These are phyloP conservation scores for Sclerotinia nivalis DNA, from an alignment of 2,329 filamentous ascomycete species.

Conservation along the genomic window DNA sequence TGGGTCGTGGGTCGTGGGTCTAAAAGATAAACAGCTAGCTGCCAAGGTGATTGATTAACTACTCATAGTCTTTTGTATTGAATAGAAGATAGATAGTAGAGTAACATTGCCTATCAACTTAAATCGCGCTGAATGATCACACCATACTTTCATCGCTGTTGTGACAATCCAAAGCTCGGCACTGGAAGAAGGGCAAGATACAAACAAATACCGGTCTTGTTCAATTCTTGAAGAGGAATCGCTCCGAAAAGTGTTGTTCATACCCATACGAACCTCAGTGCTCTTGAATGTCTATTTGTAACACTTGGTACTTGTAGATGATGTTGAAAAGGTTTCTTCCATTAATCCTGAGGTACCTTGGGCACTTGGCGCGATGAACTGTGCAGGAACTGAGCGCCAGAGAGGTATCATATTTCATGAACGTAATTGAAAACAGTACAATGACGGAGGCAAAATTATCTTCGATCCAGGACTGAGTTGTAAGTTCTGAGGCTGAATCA, in stretches of 20 bases:
- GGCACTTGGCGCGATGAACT: not conserved
- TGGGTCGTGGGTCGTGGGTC: constrained; percentile 3
- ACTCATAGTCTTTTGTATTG: not conserved
- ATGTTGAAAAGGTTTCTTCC: not conserved
- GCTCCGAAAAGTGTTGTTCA: not conserved
- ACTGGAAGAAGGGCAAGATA: not conserved
- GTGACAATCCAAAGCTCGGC: not conserved
- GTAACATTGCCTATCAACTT: not conserved
- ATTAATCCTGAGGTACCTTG: not conserved
- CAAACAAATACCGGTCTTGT: not conserved
- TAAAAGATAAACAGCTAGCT: not conserved
- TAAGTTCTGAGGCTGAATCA: not conserved
- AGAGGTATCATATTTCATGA: not conserved
- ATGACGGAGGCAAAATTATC: not conserved
- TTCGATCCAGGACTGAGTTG: not conserved
- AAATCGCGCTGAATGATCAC: constrained; percentile 1
- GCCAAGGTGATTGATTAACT: not conserved
- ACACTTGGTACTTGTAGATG: constrained; percentile 2
- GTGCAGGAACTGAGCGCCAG: not conserved
- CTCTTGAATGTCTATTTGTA: not conserved
- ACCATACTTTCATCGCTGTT: not conserved
- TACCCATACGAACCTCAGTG: not conserved
- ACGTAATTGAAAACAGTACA: not conserved
- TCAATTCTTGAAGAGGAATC: not conserved
- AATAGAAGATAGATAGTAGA: not conserved